A percentile compares a stretch with the other conserved stretches of the same genome.
phyloP scores from a whole-genome alignment of 805 yeast genomes.

The Pichia paraexigua region DNA sequence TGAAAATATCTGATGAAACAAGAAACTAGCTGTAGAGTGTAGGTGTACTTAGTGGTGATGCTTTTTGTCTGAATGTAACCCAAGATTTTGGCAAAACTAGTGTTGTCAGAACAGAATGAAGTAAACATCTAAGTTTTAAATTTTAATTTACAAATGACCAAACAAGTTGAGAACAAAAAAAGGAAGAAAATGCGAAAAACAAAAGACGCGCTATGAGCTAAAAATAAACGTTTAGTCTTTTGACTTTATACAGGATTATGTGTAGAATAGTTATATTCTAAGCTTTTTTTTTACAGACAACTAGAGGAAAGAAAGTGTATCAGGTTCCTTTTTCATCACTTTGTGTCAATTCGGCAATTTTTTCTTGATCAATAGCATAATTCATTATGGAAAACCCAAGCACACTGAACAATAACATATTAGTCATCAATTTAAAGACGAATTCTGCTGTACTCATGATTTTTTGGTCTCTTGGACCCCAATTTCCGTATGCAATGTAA shows the following conservation, averaged over 20 bases:
- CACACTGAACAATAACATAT: conserved; percentile 27
- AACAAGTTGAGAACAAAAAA: not conserved
- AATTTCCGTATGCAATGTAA: conserved; percentile 50
- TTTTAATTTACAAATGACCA: not conserved
- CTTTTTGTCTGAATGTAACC: not conserved
- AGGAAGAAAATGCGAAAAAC: not conserved
- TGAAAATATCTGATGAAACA: not conserved
- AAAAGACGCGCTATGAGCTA: not conserved
- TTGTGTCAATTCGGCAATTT: conserved; percentile 1
- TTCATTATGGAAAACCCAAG: conserved; percentile 28
- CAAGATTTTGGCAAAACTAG: not conserved
- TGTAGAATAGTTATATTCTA: not conserved
- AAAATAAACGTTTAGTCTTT: too few relatives aligned
- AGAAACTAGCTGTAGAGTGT: not conserved
- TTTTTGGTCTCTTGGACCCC: conserved; percentile 48
- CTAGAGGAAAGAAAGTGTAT: not conserved
- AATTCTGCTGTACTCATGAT: conserved; percentile 26
- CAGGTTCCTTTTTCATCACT: conserved; percentile 1
- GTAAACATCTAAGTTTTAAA: not conserved
- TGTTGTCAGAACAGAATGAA: not conserved
- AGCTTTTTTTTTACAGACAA: not conserved
- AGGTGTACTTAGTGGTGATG: not conserved
- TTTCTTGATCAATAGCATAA: conserved; percentile 25
- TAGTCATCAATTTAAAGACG: conserved; percentile 27
- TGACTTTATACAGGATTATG: not conserved